Evolutionary conservation across 2,329 filamentous ascomycete genomes (phyloP), one percentile per base, ranked within the genome.

Genomic region (Akanthomyces dipterigenus): DNA sequence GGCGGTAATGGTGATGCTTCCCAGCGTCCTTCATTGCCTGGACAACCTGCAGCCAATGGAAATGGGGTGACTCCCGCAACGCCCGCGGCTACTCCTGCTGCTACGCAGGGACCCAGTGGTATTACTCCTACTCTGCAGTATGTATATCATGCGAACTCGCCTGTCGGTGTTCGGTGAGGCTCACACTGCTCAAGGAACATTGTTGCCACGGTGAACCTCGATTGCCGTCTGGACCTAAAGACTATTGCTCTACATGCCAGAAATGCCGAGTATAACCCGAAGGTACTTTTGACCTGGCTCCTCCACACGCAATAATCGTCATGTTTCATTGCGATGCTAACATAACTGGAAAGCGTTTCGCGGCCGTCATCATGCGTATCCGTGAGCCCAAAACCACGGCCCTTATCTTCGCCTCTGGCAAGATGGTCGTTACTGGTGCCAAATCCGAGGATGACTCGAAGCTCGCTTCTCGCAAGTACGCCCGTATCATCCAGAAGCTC

Each of bases 291-390:
- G 70, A 63, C 60, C 38, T 45, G 49, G 48, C 57, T 38, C 26
- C 57, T 38, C 26, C 38, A 53, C 46, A 8, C 22, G 48, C 57
- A 53, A 53, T 53, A 60, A 45, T 60, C n/a, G 36, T n/a, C 26
- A 36, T 12, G 34, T 53, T 46, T 60, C 42, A 50, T 60, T 60
- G 26, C 50, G 45, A 51, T 64, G 70, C 74, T 77, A 71, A 76
- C 71, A 65, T 34, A 46, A 42, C 65, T 53, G 48, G 48, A 54
- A 69, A 96, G 92, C 93, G 93, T 89, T 98, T 98, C 74, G 95
- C 93, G 70, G 93, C 93, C 73, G 93, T 98, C 67, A 98, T 99
- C 77, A 98, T 99, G 95, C 92, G 95, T 80, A 99, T 99, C 69
- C 93, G 95, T 71, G 95, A 99, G 71, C 95, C 95, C 64, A 99